Conservation (phyloP, 768 basidiomycete species). For the Lyophyllum decastes region DNA sequence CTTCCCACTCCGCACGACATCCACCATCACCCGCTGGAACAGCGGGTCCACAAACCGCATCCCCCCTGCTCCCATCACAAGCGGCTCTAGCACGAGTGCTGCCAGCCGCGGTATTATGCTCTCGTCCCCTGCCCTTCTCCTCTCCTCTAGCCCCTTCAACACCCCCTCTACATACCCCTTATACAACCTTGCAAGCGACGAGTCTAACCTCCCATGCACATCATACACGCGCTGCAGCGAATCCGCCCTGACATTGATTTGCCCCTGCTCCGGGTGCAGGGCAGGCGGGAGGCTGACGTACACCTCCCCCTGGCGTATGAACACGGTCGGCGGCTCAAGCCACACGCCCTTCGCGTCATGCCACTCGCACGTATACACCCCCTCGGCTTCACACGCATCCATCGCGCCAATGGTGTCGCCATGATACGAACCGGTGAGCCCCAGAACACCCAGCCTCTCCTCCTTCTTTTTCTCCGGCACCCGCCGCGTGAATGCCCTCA, state of each 20-base stretch:
- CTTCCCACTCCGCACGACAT: conserved; percentile 58
- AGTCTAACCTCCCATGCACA: conserved; percentile 57
- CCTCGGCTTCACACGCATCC: conserved; percentile 86
- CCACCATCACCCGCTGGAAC: conserved; percentile 87
- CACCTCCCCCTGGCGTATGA: conserved; percentile 60
- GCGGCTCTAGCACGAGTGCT: conserved; percentile 86
- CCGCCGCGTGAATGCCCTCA: conserved; percentile 60
- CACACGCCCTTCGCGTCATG: conserved; percentile 90
- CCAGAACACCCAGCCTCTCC: conserved; percentile 73
- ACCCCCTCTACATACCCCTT: conserved; percentile 53
- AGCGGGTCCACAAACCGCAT: conserved; percentile 98
- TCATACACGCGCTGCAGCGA: conserved; percentile 71
- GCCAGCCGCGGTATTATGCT: conserved; percentile 43
- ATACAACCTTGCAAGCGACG: conserved; percentile 68
- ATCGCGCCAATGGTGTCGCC: conserved; percentile 98
- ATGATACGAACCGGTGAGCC: conserved; percentile 92
- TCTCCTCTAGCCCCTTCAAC: conserved; percentile 45
- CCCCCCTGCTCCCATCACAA: conserved; percentile 93
- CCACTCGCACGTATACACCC: conserved; percentile 95
- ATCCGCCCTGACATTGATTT: conserved; percentile 32
- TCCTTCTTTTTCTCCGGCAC: conserved; percentile 21
- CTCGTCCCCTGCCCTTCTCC: conserved; percentile 26
- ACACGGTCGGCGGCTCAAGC: conserved; percentile 87
- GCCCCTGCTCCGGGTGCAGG: conserved; percentile 15
- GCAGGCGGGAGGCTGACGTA: conserved; percentile 55